Base-by-base conservation (phyloP, 495 filamentous ascomycete species). In the Penicillium silybi region DNA sequence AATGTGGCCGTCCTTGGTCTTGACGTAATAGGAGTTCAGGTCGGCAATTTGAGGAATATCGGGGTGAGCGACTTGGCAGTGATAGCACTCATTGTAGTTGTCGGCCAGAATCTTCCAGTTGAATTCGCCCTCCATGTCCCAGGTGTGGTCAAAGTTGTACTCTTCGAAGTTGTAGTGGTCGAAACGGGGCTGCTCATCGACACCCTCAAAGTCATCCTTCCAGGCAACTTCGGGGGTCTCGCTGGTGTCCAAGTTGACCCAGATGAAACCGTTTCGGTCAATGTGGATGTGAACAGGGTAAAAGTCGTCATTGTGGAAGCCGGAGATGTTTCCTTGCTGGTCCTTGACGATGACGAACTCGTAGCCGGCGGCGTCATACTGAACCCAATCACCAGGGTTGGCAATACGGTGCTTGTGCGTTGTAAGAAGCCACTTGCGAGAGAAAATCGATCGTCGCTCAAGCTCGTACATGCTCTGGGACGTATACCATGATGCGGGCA, bases 31-130 rank as follows among this genome's bases (percentile, higher is more conserved):
- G 4, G 66, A 61, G 22, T 62, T 56, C 40, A 78, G 65, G 37
- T 78, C 64, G 41, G 71, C 63, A n/a, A 74, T 61, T 7, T 58
- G 67, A 19, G 68, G 59, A 43, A 78, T 74, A 49, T 71, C 65
- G 5, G 74, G 75, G 43, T 78, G 76, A 0, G 72, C 66, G n/a
- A 71, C 75, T 38, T 56, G 60, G 57, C 75, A 80, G 62, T 78
- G 76, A 44, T 78, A 78, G 56, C 75, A 80, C 53, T 79, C 74
- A 53, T 78, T 78, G 62, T 77, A 79, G 63, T 78, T 78, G 44
- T 78, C 75, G 34, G 66, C 66, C 1, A 75, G 47, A 37, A 70
- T 70, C 65, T 80, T 80, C 76, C 75, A 80, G 63, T 80, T 80
- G 54, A 68, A 72, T 0, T 64, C 64, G 3, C 66, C 72, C 41